Conservation (phyloP, 306 rosid species). For the Mimosa pudica region DNA sequence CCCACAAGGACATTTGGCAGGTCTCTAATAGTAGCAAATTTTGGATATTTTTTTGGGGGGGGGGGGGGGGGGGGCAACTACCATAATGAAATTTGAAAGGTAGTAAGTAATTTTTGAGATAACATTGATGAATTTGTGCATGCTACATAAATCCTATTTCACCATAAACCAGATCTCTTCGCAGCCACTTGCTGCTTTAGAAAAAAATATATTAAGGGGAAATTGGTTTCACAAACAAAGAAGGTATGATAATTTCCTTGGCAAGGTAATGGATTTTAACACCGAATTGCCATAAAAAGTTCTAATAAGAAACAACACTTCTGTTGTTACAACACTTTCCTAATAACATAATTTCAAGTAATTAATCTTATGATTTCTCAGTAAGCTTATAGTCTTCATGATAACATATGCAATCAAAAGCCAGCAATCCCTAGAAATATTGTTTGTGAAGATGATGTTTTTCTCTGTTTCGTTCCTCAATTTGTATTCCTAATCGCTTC, state of each 20-base stretch:
- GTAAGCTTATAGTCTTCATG: background rate
- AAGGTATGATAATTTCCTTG: background rate
- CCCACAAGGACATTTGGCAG: too few relatives aligned
- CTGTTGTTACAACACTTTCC: background rate
- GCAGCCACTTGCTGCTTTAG: background rate
- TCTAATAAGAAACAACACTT: background rate
- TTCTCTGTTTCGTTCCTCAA: background rate
- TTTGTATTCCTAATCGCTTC: background rate
- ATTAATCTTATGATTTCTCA: background rate
- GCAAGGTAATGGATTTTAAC: slow-evolving; percentile 3
- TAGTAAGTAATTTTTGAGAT: background rate
- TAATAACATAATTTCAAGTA: background rate
- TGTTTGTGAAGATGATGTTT: background rate
- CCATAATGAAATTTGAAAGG: background rate
- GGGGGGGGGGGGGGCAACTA: too few relatives aligned
- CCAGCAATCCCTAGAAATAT: background rate
- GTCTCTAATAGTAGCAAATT: too few relatives aligned
- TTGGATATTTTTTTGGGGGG: too few relatives aligned
- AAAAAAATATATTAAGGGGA: background rate
- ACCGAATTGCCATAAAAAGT: background rate
- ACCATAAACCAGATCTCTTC: background rate
- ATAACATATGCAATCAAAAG: background rate
- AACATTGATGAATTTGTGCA: background rate
- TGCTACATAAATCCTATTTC: background rate
- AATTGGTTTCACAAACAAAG: background rate